phyloP scores from a whole-genome alignment of 768 basidiomycete genomes.

The Gloeophyllum trabeum region DNA sequence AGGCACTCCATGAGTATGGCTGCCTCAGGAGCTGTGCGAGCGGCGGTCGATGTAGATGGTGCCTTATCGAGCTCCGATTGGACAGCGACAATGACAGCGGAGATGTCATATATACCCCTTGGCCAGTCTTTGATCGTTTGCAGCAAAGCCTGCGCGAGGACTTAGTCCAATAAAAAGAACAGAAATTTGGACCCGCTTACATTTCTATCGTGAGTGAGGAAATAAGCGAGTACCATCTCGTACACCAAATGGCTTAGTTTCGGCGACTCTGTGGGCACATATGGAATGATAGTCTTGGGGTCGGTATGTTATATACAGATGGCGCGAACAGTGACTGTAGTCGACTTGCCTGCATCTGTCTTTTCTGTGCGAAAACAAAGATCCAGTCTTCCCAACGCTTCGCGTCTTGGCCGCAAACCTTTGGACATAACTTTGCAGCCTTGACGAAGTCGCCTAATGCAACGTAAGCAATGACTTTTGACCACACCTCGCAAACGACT shows the following conservation, averaged over 20 bases:
- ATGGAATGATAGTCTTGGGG: conserved; percentile 74
- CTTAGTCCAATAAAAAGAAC: not conserved
- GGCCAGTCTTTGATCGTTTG: conserved; percentile 86
- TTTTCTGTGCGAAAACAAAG: conserved; percentile 76
- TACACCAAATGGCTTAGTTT: conserved; percentile 79
- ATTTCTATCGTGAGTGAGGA: conserved; percentile 64
- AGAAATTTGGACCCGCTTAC: conserved; percentile 24
- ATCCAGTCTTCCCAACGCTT: conserved; percentile 96
- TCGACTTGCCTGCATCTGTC: conserved; percentile 58
- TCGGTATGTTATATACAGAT: not conserved
- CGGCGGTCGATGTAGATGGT: conserved; percentile 27
- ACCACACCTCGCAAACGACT: not conserved
- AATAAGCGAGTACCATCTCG: conserved; percentile 89
- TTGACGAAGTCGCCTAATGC: conserved; percentile 51
- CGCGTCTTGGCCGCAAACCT: conserved; percentile 70
- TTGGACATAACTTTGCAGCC: conserved; percentile 75
- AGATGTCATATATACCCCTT: conserved; percentile 77
- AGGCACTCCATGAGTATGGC: conserved; percentile 86
- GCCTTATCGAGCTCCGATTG: conserved; percentile 67
- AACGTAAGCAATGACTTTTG: not conserved
- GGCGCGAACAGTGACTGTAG: not conserved
- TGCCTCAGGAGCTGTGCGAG: conserved; percentile 29
- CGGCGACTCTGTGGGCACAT: conserved; percentile 75
- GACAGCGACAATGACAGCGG: conserved; percentile 83
- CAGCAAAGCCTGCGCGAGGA: conserved; percentile 75